These are phyloP conservation scores for Diddensiella santjacobensis DNA, from an alignment of 805 yeast species.

Conservation along the genomic window DNA sequence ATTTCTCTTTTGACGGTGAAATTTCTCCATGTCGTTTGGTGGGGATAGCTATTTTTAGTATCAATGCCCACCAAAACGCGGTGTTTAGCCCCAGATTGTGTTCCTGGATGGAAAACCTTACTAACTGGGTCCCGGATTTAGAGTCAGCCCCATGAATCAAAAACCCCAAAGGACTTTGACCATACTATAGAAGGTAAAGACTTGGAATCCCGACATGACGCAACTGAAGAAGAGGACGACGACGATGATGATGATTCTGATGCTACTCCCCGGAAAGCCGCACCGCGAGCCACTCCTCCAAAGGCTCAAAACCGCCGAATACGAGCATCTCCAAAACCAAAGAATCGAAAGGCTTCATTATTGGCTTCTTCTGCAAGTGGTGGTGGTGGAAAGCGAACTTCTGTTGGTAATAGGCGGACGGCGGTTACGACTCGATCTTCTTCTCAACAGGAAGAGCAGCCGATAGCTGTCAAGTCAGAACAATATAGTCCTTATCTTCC, in stretches of 20 bases:
- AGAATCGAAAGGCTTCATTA: not conserved
- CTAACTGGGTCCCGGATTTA: no score
- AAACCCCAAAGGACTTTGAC: constrained; percentile 26
- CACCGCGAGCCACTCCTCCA: not conserved
- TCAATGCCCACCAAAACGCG: not conserved
- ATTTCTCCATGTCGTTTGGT: no score
- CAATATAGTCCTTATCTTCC: not conserved
- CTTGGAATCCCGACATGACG: not conserved
- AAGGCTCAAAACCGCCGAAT: not conserved
- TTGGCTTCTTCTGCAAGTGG: not conserved
- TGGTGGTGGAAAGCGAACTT: not conserved
- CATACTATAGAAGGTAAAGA: not conserved
- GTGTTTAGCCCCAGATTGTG: constrained; percentile 1
- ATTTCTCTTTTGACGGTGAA: no score
- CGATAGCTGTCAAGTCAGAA: not conserved
- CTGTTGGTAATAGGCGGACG: not conserved
- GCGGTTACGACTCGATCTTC: not conserved
- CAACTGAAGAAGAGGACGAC: not conserved
- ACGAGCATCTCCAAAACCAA: no score
- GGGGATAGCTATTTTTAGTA: not conserved
- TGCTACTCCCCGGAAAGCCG: not conserved
- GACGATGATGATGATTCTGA: constrained; percentile 20
- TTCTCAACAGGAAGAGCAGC: not conserved
- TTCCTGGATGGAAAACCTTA: not conserved
- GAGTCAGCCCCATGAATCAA: constrained; percentile 28